A percentile compares a stretch with the other conserved stretches of the same genome.
Conservation (phyloP, 208 protist species). For the Zelonia costaricensis region DNA sequence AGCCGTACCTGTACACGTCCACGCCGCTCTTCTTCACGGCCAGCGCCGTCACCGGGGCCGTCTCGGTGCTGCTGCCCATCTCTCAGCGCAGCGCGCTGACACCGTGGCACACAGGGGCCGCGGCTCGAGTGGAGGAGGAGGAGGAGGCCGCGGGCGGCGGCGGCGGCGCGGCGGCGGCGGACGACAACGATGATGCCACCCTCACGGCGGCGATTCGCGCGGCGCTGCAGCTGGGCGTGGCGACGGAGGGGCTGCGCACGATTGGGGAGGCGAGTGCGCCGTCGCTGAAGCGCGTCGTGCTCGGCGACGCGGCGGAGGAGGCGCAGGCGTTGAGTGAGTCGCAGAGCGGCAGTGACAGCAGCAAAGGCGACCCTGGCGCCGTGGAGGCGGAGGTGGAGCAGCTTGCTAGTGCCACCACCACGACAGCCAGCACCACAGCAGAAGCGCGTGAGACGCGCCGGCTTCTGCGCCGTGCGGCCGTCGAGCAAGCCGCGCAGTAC, state of each 20-base stretch:
- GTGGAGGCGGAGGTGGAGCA: background rate
- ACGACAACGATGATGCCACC: background rate
- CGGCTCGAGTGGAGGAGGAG: background rate
- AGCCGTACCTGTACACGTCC: conserved; percentile 48
- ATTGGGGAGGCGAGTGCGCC: conserved; percentile 40
- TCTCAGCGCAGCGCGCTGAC: conserved; percentile 22
- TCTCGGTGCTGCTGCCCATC: conserved; percentile 37
- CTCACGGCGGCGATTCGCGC: conserved; percentile 9
- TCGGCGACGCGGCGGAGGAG: conserved; percentile 12
- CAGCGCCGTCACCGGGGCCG: conserved; percentile 28
- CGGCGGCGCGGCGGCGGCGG: background rate
- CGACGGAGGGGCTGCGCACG: conserved; percentile 30
- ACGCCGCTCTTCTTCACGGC: conserved; percentile 31
- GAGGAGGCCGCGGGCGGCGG: background rate
- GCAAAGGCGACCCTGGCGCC: background rate
- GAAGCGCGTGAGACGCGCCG: background rate
- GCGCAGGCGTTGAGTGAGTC: background rate
- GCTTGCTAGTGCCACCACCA: too few species aligned
- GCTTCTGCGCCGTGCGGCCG: background rate
- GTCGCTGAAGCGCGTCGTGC: conserved; percentile 37
- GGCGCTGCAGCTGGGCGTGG: conserved; percentile 31
- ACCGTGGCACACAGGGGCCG: conserved; percentile 25
- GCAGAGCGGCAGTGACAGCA: background rate
- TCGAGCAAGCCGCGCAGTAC: conserved; percentile 27
- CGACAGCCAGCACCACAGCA: too few species aligned